Percentiles rank a stretch among this genome's conserved stretches.
Evolutionary conservation across 2,329 filamentous ascomycete genomes (phyloP).

Genomic region (Hymenoscyphus scutula): DNA sequence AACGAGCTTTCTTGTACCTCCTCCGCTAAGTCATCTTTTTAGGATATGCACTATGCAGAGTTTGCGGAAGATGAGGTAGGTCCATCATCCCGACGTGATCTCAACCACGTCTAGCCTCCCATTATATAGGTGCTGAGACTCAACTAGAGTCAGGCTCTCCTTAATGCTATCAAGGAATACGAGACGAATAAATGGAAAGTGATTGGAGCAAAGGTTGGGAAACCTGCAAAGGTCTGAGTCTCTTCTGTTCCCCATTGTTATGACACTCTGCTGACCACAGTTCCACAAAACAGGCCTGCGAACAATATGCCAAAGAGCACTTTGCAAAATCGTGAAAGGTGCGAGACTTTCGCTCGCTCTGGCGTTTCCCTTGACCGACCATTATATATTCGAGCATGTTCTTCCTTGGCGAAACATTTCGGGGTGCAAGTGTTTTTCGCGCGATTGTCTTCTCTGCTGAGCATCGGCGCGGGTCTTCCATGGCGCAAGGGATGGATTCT

Average conservation of each 20-base stretch:
- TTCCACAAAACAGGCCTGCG: constrained; percentile 62
- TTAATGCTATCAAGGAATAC: constrained; percentile 97
- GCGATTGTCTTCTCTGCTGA: neutral
- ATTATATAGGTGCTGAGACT: constrained; percentile 28
- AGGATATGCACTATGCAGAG: constrained; percentile 99
- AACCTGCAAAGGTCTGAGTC: constrained; percentile 86
- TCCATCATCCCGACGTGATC: constrained; percentile 13
- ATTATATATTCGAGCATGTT: neutral
- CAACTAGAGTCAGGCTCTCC: constrained; percentile 54
- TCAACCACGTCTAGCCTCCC: constrained; percentile 3
- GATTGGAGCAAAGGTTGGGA: constrained; percentile 94
- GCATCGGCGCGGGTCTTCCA: constrained; percentile 2
- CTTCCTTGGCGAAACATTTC: constrained; percentile 7
- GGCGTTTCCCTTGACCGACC: neutral
- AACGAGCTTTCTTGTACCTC: neutral
- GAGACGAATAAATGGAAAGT: constrained; percentile 98
- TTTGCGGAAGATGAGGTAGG: constrained; percentile 94
- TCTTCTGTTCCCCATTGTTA: constrained; percentile 11
- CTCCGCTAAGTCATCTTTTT: constrained; percentile 23
- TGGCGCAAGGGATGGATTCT: constrained; percentile 6
- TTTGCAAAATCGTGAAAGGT: constrained; percentile 47
- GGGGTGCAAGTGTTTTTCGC: neutral
- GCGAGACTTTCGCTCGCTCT: neutral
- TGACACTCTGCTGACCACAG: neutral
- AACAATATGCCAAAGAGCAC: constrained; percentile 95